Conservation (phyloP, 495 filamentous ascomycete species). For the Parachaetomium inaequale region DNA sequence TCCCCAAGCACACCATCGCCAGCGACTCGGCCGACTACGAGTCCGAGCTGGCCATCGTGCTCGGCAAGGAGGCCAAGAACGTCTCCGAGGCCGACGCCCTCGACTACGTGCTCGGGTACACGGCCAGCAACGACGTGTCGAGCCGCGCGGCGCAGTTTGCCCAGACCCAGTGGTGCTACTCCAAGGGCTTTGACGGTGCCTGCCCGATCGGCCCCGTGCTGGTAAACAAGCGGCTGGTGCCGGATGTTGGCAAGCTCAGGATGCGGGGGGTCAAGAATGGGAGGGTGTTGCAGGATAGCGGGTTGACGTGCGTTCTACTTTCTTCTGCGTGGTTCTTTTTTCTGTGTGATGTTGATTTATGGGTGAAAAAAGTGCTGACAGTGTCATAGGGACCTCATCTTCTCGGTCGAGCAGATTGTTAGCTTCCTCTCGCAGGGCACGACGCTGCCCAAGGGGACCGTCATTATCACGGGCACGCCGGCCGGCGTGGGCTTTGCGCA, state of each 20-base stretch:
- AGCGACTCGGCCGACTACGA: constrained; percentile 45
- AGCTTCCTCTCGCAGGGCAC: constrained; percentile 50
- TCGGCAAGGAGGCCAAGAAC: constrained; percentile 46
- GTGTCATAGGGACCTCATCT: constrained; percentile 43
- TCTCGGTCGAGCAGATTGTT: constrained; percentile 44
- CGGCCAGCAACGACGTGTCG: constrained; percentile 46
- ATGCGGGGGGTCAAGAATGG: constrained; percentile 48
- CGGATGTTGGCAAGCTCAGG: constrained; percentile 38
- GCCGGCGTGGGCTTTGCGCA: constrained; percentile 43
- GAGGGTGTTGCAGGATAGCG: constrained; percentile 47
- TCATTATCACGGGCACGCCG: constrained; percentile 51
- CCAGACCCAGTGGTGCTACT: constrained; percentile 48
- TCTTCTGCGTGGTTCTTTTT: not conserved
- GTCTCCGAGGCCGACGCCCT: constrained; percentile 45
- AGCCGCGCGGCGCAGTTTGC: constrained; percentile 42
- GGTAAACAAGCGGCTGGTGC: constrained; percentile 51
- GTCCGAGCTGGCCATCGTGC: constrained; percentile 47
- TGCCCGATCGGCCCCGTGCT: constrained; percentile 53
- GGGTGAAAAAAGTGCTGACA: constrained; percentile 15
- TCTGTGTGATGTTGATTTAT: not conserved
- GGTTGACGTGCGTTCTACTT: constrained; percentile 41
- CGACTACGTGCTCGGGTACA: constrained; percentile 47
- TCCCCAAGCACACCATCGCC: constrained; percentile 42
- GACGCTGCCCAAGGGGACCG: constrained; percentile 43
- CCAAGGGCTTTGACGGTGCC: constrained; percentile 47